Evolutionary conservation across 768 basidiomycete species (phyloP).

Genomic region (Asterophora lycoperdoides): DNA sequence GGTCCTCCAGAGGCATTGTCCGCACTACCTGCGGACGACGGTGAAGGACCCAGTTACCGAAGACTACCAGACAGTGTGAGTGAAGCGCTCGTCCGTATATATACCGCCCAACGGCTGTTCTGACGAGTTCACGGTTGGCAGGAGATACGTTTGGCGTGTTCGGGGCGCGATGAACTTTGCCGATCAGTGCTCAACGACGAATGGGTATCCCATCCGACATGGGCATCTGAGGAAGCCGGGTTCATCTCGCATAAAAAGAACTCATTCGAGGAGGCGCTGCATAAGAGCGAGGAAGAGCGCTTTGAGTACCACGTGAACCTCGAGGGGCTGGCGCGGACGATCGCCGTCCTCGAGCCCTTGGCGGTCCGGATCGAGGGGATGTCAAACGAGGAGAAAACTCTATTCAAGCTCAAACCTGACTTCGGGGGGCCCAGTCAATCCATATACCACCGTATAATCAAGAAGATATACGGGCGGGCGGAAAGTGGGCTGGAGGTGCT

Average conservation of each 20-base stretch:
- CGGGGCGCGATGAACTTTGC: conserved; percentile 90
- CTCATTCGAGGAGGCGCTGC: conserved; percentile 89
- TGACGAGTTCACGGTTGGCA: conserved; percentile 28
- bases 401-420: conserved; percentile 79
- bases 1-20: conserved; percentile 73
- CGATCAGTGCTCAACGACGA: conserved; percentile 95
- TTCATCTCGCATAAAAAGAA: conserved; percentile 97
- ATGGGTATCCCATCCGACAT: conserved; percentile 98
- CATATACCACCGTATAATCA: conserved; percentile 89
- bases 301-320: conserved; percentile 97
- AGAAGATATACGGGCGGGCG: conserved; percentile 81
- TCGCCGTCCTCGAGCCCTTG: conserved; percentile 87
- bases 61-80: conserved; percentile 83
- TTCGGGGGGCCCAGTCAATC: conserved; percentile 86
- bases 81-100: conserved; percentile 18
- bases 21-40: conserved; percentile 77
- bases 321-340: conserved; percentile 86
- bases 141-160: conserved; percentile 90
- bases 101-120: neutral
- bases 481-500: conserved; percentile 74
- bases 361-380: conserved; percentile 81
- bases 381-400: conserved; percentile 78
- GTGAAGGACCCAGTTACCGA: conserved; percentile 92
- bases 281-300: conserved; percentile 96
- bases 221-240: conserved; percentile 95